Conservation (phyloP, 352 stramenopile species). For the Globisporangium recalcitrans region DNA sequence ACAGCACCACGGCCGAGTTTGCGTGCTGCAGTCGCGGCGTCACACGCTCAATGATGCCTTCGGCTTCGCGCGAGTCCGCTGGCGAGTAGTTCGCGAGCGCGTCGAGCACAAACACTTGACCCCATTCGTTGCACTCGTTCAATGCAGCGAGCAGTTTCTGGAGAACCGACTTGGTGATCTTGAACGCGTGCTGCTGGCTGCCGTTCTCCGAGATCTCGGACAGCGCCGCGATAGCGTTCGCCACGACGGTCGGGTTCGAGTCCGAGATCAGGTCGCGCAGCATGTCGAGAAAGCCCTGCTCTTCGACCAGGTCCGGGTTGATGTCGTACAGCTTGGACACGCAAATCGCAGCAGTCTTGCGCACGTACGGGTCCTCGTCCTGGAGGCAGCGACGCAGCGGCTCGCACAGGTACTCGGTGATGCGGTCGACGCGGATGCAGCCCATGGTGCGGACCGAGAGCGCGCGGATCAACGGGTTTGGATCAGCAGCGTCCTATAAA, state of each 20-base stretch:
- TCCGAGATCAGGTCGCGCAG: slow-evolving; percentile 98
- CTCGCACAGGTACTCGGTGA: slow-evolving; percentile 99
- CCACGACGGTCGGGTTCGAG: slow-evolving; percentile 97
- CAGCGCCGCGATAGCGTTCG: slow-evolving; percentile 98
- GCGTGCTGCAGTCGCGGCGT: slow-evolving; percentile 96
- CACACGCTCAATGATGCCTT: slow-evolving; percentile 98
- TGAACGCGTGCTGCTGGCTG: slow-evolving; percentile 83
- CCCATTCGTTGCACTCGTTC: slow-evolving; percentile 99
- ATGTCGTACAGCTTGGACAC: slow-evolving; percentile 99
- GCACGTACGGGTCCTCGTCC: slow-evolving; percentile 97
- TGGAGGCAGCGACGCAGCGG: slow-evolving; percentile 92
- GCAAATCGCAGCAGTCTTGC: slow-evolving; percentile 99
- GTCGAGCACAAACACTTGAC: slow-evolving; percentile 98
- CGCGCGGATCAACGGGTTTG: slow-evolving; percentile 94
- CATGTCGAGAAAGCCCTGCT: slow-evolving; percentile 94
- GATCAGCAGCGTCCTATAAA: slow-evolving; percentile 65
- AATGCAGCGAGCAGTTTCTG: slow-evolving; percentile 98
- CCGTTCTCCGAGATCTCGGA: slow-evolving; percentile 97
- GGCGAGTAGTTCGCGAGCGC: slow-evolving; percentile 94
- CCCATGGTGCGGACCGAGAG: slow-evolving; percentile 99
- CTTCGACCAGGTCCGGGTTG: slow-evolving; percentile 94
- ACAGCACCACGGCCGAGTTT: slow-evolving; percentile 98
- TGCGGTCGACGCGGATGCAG: slow-evolving; percentile 98
- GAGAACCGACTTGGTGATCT: slow-evolving; percentile 95
- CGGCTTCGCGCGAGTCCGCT: slow-evolving; percentile 93